Conservation (phyloP, 768 basidiomycete species). For the Kwoniella europaea region DNA sequence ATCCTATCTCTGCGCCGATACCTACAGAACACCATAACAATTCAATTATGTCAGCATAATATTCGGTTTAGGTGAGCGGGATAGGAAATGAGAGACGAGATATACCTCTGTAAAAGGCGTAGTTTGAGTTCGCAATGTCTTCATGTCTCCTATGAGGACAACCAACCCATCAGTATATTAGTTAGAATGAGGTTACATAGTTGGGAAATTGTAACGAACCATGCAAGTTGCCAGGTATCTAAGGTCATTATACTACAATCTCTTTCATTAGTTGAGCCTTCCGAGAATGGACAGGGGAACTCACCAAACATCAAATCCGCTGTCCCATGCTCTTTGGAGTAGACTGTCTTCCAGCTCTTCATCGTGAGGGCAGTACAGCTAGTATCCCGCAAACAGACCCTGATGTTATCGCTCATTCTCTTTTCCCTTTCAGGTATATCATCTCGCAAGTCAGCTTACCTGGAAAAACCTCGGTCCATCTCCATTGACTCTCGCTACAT, state of each 20-base stretch:
- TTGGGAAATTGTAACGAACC: conserved; percentile 1
- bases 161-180: no score
- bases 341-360: conserved; percentile 64
- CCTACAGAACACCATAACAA: neutral
- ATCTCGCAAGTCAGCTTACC: conserved; percentile 9
- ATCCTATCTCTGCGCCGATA: conserved; percentile 22
- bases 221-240: conserved; percentile 23
- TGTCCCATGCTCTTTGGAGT: conserved; percentile 57
- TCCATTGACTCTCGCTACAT: conserved; percentile 73
- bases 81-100: neutral
- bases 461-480: conserved; percentile 65
- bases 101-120: conserved; percentile 56
- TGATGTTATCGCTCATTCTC: neutral
- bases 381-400: no score
- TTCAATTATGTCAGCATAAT: no score
- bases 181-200: no score
- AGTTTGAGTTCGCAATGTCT: conserved; percentile 66
- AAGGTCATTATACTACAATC: conserved; percentile 12
- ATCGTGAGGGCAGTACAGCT: conserved; percentile 65
- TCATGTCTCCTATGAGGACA: conserved; percentile 26
- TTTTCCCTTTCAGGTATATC: no score
- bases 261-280: neutral
- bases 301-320: conserved; percentile 64
- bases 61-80: no score
- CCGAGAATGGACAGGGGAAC: conserved; percentile 49